Conservation (phyloP, 768 basidiomycete species). For the Leccinum truebloodii region DNA sequence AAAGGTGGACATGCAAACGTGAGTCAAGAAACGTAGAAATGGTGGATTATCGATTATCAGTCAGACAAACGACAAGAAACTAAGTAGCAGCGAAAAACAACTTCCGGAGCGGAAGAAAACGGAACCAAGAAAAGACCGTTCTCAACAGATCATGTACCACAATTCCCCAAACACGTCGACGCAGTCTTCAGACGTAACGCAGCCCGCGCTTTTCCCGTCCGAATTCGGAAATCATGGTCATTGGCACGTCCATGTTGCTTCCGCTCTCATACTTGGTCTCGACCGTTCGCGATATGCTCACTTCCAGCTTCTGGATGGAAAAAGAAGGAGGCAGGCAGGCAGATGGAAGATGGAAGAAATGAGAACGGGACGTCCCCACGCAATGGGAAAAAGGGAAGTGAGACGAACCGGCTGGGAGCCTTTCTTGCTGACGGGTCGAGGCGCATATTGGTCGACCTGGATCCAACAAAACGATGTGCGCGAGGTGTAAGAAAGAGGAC, state of each 20-base stretch:
- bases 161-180: too few species aligned
- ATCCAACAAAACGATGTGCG: not conserved
- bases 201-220: not conserved
- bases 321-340: not conserved
- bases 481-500: too few species aligned
- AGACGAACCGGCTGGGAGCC: constrained; percentile 12
- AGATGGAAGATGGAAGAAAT: not conserved
- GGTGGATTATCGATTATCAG: too few species aligned
- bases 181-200: too few species aligned
- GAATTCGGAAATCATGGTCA: not conserved
- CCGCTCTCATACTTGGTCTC: constrained; percentile 17
- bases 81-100: too few species aligned
- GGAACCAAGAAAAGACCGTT: too few species aligned
- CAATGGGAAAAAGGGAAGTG: not conserved
- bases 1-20: not conserved
- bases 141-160: too few species aligned
- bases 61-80: too few species aligned
- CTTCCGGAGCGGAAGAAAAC: too few species aligned
- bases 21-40: not conserved
- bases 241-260: not conserved
- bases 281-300: constrained; percentile 19
- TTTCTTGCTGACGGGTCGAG: not conserved
- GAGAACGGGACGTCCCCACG: not conserved
- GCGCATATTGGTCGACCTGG: constrained; percentile 2
- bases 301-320: constrained; percentile 16